Evolutionary conservation across 2,329 filamentous ascomycete species (phyloP).

Genomic region (Acarospora socialis): DNA sequence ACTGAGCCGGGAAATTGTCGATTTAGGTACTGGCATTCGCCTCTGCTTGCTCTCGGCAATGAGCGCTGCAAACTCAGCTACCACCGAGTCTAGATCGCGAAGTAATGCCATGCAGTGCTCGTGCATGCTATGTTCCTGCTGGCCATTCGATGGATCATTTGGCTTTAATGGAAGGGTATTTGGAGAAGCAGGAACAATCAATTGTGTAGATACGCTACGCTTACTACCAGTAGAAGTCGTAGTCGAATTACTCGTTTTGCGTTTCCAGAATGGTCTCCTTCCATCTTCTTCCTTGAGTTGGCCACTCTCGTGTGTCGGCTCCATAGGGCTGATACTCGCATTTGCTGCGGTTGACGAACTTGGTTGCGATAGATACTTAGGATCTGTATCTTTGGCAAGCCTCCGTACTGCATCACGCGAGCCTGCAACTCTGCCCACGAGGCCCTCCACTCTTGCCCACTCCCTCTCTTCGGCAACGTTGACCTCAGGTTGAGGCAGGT

Average conservation of each 20-base stretch:
- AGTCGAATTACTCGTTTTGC: constrained; percentile 52
- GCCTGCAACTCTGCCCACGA: constrained; percentile 75
- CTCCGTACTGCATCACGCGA: constrained; percentile 78
- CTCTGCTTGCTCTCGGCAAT: constrained; percentile 68
- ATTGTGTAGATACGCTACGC: constrained; percentile 39
- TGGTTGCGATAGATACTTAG: constrained; percentile 34
- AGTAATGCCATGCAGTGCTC: constrained; percentile 76
- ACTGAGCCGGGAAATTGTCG: constrained; percentile 48
- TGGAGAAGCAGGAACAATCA: constrained; percentile 32
- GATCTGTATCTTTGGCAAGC: constrained; percentile 70
- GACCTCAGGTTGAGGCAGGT: constrained; percentile 16
- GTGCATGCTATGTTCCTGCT: constrained; percentile 54
- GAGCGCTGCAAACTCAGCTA: constrained; percentile 66
- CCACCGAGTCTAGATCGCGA: constrained; percentile 68
- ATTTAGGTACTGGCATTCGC: constrained; percentile 42
- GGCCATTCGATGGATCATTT: constrained; percentile 22
- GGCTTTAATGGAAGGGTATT: constrained; percentile 9
- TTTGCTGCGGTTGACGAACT: constrained; percentile 23
- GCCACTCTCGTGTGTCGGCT: constrained; percentile 22
- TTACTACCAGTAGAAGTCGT: constrained; percentile 30
- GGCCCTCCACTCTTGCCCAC: constrained; percentile 72
- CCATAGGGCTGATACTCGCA: constrained; percentile 16
- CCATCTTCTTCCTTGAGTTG: constrained; percentile 37
- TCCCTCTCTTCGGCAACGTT: constrained; percentile 55
- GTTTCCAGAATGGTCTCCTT: constrained; percentile 82